Evolutionary conservation across 2,329 filamentous ascomycete genomes (phyloP), one percentile per base, ranked within the genome.

Genomic region (Xylaria sp.): DNA sequence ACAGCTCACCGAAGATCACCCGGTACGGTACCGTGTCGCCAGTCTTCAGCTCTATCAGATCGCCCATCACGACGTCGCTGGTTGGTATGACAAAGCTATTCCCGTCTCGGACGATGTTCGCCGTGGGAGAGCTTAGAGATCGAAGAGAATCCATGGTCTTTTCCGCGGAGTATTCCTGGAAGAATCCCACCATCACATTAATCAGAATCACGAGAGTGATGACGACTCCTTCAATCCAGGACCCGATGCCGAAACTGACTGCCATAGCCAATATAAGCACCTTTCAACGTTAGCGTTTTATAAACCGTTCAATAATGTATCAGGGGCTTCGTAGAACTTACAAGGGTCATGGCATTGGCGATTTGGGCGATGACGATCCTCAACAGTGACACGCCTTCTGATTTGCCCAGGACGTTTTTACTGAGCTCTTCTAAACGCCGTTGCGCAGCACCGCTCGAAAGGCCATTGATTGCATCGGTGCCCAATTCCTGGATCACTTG

Each of bases 261-360:
- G 79, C 81, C 84, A 86, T 87, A 64, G 82, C 85, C 66, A 84
- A 36, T 18, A 46, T 46, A 18, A 46, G 78, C n/a, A 82, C 80
- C 72, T 80, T n/a, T 59, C n/a, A 41, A 41, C 8, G 30, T 63
- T 12, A 23, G 57, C 41, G 2, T n/a, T 30, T 28, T 41, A 39
- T 15, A n/a, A n/a, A 10, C 8, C 10, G 34, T 28, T 13, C 10
- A 6, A 23, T 32, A 18, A 7, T 1, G 8, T 41, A n/a, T 45
- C 4, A 12, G 4, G 28, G 18, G 12, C 4, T 46, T 13, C 48
- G 41, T 32, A 32, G 28, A 50, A 57, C 72, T 7, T 77, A 88
- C 88, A 76, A 91, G 78, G 71, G 86, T 90, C 89, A 90, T 90
- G 12, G 88, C 88, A 76, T 91, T 91, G 10, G 55, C 87, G 55